Evolutionary conservation across 1,284 basidiomycete genomes (phyloP).

Genomic region (Apiotrichum gamsii): DNA sequence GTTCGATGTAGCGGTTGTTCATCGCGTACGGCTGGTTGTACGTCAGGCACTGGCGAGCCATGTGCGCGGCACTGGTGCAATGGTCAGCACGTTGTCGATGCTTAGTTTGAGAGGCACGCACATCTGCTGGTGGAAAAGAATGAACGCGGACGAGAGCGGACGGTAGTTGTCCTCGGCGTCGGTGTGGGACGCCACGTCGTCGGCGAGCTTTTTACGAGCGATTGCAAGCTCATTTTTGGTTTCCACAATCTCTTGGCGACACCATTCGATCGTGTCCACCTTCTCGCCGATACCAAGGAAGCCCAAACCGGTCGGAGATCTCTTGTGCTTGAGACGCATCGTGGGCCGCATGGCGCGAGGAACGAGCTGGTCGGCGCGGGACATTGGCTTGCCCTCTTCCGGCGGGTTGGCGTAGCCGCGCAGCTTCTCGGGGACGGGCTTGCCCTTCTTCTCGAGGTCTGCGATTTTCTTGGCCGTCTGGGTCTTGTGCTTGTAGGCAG

Average conservation of each 20-base stretch:
- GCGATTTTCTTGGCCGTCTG: conserved; percentile 28
- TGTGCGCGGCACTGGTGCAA: conserved; percentile 20
- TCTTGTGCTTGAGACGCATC: conserved; percentile 62
- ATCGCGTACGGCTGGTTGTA: conserved; percentile 68
- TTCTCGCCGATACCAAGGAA: conserved; percentile 61
- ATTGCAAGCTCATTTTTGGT: conserved; percentile 27
- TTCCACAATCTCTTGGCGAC: conserved; percentile 45
- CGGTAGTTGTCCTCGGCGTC: conserved; percentile 50
- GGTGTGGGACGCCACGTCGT: conserved; percentile 38
- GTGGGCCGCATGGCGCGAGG: conserved; percentile 68
- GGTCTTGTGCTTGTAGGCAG: conserved; percentile 47
- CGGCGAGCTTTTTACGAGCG: conserved; percentile 48
- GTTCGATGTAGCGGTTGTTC: conserved; percentile 61
- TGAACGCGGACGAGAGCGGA: conserved; percentile 76
- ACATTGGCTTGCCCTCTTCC: conserved; percentile 6
- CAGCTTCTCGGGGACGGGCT: conserved; percentile 30
- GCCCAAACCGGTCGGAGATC: conserved; percentile 58
- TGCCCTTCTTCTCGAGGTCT: conserved; percentile 34
- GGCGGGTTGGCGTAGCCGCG: conserved; percentile 29
- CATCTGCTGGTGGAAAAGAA: conserved; percentile 89
- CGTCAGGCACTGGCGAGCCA: conserved; percentile 64
- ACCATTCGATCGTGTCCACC: conserved; percentile 90
- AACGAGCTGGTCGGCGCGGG: conserved; percentile 55
- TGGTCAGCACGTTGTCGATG: conserved; percentile 74
- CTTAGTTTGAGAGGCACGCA: too few species aligned